These are phyloP conservation scores for Jatropha curcas DNA, from an alignment of 345 rosid species.

Conservation along the genomic window DNA sequence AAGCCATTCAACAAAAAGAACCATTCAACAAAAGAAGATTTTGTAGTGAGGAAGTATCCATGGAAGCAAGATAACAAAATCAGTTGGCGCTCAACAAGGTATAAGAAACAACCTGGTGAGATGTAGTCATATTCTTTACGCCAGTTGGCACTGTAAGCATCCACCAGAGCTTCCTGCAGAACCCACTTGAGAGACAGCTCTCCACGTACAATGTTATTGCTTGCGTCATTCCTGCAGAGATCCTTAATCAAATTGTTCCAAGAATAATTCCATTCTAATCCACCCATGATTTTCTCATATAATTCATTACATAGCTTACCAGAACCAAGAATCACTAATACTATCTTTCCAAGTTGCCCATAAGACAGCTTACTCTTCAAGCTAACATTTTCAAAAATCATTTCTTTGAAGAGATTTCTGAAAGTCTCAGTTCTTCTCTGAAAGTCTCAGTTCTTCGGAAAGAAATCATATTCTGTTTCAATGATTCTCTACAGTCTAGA, in stretches of 20 bases:
- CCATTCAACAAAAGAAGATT: constrained; percentile 45
- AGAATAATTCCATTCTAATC: constrained; percentile 16
- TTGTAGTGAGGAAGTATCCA: constrained; percentile 23
- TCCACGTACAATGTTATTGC: too few species aligned
- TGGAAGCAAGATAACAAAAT: constrained; percentile 19
- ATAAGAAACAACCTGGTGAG: constrained; percentile 46
- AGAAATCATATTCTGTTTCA: constrained; percentile 28
- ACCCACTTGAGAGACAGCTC: constrained; percentile 10
- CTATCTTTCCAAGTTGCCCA: constrained; percentile 41
- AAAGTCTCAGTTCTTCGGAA: constrained; percentile 16
- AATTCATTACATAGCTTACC: constrained; percentile 7
- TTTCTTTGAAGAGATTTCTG: constrained; percentile 25
- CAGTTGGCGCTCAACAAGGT: constrained; percentile 46
- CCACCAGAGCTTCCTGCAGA: constrained; percentile 36
- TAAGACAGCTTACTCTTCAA: too few species aligned
- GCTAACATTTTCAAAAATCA: constrained; percentile 11
- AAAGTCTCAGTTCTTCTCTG: constrained; percentile 22
- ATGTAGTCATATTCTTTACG: constrained; percentile 29
- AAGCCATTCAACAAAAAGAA: constrained; percentile 47
- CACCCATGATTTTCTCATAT: constrained; percentile 4
- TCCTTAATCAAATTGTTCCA: constrained; percentile 39
- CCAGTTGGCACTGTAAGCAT: constrained; percentile 39
- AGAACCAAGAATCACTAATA: constrained; percentile 45
- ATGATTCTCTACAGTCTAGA: constrained; percentile 32
- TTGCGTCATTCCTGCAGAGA: too few species aligned